These are phyloP conservation scores for Russula earlei DNA, from an alignment of 768 basidiomycete genomes.

Conservation along the genomic window DNA sequence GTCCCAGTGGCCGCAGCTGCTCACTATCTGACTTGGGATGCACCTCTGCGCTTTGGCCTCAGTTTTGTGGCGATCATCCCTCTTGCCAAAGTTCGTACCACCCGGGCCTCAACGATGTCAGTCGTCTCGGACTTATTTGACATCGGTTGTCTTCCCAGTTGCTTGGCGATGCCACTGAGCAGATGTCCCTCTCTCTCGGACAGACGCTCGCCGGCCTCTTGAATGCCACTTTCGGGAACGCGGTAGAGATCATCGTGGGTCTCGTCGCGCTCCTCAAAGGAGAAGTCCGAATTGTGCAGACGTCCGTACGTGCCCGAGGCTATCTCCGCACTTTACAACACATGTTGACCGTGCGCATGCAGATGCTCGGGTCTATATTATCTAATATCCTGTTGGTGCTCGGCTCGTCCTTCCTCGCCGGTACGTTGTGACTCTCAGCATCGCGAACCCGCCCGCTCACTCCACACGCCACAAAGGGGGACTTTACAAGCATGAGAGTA, in stretches of 20 bases:
- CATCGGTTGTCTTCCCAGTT: conserved; percentile 33
- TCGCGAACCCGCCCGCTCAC: neutral
- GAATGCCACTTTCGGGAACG: conserved; percentile 79
- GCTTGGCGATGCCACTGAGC: conserved; percentile 75
- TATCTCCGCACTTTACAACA: neutral
- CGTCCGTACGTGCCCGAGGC: conserved; percentile 46
- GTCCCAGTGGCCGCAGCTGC: conserved; percentile 64
- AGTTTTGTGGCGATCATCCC: conserved; percentile 81
- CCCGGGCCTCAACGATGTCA: too few relatives aligned
- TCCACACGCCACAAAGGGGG: conserved; percentile 42
- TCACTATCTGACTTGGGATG: conserved; percentile 65
- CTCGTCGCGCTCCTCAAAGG: conserved; percentile 66
- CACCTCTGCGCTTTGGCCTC: conserved; percentile 60
- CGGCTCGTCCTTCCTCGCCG: conserved; percentile 84
- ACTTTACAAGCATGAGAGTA: conserved; percentile 50
- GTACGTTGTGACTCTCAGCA: conserved; percentile 29
- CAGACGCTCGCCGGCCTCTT: conserved; percentile 80
- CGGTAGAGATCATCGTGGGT: conserved; percentile 85
- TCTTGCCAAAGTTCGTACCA: conserved; percentile 61
- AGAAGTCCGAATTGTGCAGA: conserved; percentile 84
- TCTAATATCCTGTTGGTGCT: conserved; percentile 87
- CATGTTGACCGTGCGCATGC: neutral
- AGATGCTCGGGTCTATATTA: conserved; percentile 87
- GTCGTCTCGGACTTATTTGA: neutral
- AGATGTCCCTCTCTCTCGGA: conserved; percentile 68